Evolutionary conservation across 2,329 filamentous ascomycete species (phyloP), one percentile per base, ranked within the genome.

Genomic region (Hymenoscyphus occultus): DNA sequence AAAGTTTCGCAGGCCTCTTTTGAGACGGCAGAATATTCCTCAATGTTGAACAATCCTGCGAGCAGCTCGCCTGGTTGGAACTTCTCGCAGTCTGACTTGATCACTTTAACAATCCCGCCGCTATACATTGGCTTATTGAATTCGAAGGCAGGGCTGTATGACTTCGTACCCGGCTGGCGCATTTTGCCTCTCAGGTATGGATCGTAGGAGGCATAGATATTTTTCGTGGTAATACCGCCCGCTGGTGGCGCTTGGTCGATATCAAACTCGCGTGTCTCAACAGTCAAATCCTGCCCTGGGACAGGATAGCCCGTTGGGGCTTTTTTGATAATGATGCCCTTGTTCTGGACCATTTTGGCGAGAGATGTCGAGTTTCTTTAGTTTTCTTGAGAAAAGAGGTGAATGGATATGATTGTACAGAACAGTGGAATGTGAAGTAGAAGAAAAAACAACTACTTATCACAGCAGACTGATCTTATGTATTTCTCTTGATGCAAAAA

Each of bases 121-220:
- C 88, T 93, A 70, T 78, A 79, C 68, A 96, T 84, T 68, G 91
- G 85, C 71, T 84, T 78, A 75, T 83, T 82, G 58, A 91, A 76
- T 16, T 81, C 75, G 73, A 87, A 92, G 2, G 89, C 77, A 1
- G 88, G 81, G 28, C 81, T 76, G 80, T 93, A 95, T 10, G 90
- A 92, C 78, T 90, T 86, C 74, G 79, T 72, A 42, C 80, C 76
- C 6, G 90, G 74, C 59, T 82, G 78, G 59, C 91, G 88, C 90
- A 96, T 93, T 71, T 86, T 85, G 67, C 90, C 90, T 64, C 93
- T 90, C 81, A 90, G 86, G 80, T 95, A 96, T 2, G 92, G 92
- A 77, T 96, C 92, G 78, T 89, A 89, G 45, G 90, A 93, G 70
- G 87, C 82, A 77, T 90, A 92, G 73, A 89, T 84, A 71, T 90